phyloP scores from a whole-genome alignment of 2,329 filamentous ascomycete genomes.

The Exophiala sp. region DNA sequence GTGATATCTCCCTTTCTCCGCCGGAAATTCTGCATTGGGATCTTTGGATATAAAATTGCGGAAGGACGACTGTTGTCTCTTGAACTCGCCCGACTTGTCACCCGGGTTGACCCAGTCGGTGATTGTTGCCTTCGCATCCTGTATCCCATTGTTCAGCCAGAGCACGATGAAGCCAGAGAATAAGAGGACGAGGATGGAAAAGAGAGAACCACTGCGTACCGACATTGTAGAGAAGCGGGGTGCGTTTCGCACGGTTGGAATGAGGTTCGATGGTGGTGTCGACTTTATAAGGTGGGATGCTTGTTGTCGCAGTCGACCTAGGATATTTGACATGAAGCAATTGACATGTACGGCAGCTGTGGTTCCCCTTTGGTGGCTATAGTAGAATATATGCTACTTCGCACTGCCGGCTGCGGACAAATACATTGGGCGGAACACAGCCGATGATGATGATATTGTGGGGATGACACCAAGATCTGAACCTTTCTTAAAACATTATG shows the following conservation, averaged over 20 bases:
- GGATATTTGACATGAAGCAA: constrained; percentile 13
- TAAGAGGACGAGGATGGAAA: constrained; percentile 17
- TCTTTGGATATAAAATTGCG: constrained; percentile 74
- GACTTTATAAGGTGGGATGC: constrained; percentile 4
- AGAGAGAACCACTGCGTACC: constrained; percentile 19
- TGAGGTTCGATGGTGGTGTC: constrained; percentile 5
- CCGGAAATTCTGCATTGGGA: constrained; percentile 69
- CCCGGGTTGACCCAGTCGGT: constrained; percentile 77
- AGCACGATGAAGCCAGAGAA: constrained; percentile 10
- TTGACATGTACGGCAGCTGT: background rate
- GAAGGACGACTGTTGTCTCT: constrained; percentile 79
- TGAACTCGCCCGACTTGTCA: constrained; percentile 79
- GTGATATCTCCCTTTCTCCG: constrained; percentile 88
- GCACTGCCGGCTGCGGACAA: background rate
- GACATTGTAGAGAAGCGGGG: constrained; percentile 15
- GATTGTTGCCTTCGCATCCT: constrained; percentile 51
- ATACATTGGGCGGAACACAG: background rate
- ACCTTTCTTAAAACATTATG: background rate
- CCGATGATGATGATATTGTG: background rate
- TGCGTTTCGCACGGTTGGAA: constrained; percentile 20
- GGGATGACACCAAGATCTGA: background rate
- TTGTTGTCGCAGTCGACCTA: constrained; percentile 10
- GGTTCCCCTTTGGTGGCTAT: background rate
- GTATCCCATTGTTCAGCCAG: constrained; percentile 7
- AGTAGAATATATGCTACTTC: constrained; percentile 2